A percentile compares a stretch with the other conserved stretches of the same genome.
These are phyloP conservation scores for Starmerella khaoyaiensis DNA, from an alignment of 805 yeast genomes.

Conservation along the genomic window DNA sequence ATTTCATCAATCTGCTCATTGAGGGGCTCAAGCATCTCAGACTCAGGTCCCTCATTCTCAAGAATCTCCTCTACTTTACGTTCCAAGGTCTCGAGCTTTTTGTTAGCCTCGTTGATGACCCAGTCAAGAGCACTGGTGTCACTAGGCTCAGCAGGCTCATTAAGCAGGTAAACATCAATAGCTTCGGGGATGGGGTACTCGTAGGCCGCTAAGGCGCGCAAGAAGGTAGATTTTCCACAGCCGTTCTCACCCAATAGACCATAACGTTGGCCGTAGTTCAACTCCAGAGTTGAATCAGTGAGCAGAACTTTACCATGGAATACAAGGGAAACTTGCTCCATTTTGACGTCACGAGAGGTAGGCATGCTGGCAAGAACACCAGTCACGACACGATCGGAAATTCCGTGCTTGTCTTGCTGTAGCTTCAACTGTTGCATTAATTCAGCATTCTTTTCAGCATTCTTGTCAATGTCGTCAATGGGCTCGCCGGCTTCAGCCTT, in stretches of 20 bases:
- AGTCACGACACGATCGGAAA: conserved; percentile 93
- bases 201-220: conserved; percentile 87
- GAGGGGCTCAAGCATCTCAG: conserved; percentile 66
- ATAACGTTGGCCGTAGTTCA: conserved; percentile 94
- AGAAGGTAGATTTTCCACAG: conserved; percentile 93
- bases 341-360: conserved; percentile 87
- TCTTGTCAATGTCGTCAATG: conserved; percentile 33
- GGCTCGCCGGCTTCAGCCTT: conserved; percentile 42
- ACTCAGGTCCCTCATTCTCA: conserved; percentile 88
- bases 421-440: conserved; percentile 76
- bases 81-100: conserved; percentile 81
- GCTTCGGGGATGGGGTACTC: conserved; percentile 90
- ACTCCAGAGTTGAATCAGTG: conserved; percentile 82
- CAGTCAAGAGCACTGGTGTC: conserved; percentile 87
- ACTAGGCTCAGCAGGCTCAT: conserved; percentile 95
- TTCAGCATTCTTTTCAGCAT: conserved; percentile 34
- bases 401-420: conserved; percentile 86
- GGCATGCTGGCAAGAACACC: conserved; percentile 85
- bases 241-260: conserved; percentile 98
- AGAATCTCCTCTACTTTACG: conserved; percentile 79
- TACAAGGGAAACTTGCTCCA: conserved; percentile 76
- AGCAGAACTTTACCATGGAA: conserved; percentile 96
- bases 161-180: conserved; percentile 82
- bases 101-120: conserved; percentile 93
- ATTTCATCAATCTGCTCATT: conserved; percentile 91